phyloP scores from a whole-genome alignment of 2,329 filamentous ascomycete genomes.

The Talaromyces islandicus region DNA sequence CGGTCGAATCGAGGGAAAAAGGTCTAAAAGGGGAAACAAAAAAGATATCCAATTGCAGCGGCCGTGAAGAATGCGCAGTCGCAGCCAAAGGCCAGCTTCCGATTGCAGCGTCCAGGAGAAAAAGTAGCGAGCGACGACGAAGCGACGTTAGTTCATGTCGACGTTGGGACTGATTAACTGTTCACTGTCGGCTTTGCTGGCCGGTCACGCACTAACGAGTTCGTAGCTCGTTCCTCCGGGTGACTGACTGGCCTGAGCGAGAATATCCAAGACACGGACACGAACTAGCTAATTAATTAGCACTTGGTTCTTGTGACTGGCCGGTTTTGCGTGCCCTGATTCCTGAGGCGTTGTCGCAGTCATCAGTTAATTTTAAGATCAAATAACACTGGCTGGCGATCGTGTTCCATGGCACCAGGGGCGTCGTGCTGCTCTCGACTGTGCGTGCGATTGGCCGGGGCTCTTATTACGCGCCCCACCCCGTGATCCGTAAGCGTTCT shows the following conservation, averaged over 20 bases:
- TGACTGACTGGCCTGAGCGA: not conserved
- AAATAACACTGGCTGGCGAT: not conserved
- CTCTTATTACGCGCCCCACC: not conserved
- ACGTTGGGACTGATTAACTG: not conserved
- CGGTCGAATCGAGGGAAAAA: not conserved
- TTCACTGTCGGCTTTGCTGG: not conserved
- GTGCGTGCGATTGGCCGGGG: not conserved
- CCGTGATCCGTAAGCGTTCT: not conserved
- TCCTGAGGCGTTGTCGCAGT: no score
- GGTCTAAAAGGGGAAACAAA: not conserved
- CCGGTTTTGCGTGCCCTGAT: not conserved
- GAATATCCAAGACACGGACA: not conserved
- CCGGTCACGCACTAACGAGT: not conserved
- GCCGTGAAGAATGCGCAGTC: not conserved
- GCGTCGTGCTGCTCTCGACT: not conserved
- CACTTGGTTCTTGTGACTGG: not conserved
- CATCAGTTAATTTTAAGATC: no score
- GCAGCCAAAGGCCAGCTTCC: not conserved
- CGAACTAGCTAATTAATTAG: not conserved
- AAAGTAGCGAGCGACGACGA: not conserved
- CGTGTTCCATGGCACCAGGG: not conserved
- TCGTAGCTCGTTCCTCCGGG: not conserved
- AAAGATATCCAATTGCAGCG: not conserved
- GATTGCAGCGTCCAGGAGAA: not conserved
- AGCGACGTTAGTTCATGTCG: not conserved